Conservation (phyloP, 768 basidiomycete species). For the Suillus tomentosus region DNA sequence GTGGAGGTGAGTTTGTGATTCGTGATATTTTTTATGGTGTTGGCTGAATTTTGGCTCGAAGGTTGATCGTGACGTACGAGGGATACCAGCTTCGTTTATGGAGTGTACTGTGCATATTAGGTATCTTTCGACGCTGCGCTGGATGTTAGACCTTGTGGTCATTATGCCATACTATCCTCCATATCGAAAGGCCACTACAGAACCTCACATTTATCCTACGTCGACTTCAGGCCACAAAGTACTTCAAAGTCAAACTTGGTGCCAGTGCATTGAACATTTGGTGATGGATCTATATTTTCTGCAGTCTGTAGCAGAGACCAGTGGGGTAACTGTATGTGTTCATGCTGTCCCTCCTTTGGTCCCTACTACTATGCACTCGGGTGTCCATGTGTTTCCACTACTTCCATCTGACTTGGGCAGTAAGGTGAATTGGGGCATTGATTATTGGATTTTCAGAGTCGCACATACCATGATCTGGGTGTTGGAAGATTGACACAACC, state of each 20-base stretch:
- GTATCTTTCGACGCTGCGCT: neutral
- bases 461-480: too few species aligned
- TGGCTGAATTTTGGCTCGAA: neutral
- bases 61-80: neutral
- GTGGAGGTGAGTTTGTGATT: slow-evolving; percentile 22
- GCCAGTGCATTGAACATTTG: neutral
- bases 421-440: too few species aligned
- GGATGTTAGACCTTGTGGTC: neutral
- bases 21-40: neutral
- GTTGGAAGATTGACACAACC: too few species aligned
- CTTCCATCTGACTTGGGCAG: neutral
- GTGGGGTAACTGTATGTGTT: neutral
- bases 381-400: neutral
- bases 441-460: too few species aligned
- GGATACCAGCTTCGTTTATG: neutral
- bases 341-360: neutral
- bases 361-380: neutral
- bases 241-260: neutral
- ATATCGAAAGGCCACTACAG: neutral
- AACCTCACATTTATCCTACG: neutral
- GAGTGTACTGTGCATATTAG: neutral
- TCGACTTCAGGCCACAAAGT: neutral
- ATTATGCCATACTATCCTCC: neutral
- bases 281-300: neutral
- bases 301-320: neutral